These are phyloP conservation scores for Stephania japonica DNA, from an alignment of 164 flowering plant genomes.

Conservation along the genomic window DNA sequence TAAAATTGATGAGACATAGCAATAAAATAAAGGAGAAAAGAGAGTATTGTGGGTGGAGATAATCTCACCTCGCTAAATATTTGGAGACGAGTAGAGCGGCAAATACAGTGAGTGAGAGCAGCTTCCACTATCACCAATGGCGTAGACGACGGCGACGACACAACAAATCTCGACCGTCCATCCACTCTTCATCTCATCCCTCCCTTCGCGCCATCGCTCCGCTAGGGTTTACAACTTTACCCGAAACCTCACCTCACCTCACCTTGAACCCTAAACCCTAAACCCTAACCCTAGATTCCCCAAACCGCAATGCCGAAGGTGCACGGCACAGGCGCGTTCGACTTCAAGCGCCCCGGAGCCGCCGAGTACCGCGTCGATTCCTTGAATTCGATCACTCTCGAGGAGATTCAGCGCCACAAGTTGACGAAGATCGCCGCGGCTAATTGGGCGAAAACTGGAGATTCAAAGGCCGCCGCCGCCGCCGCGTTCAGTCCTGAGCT, in stretches of 20 bases:
- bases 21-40: no score
- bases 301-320: conserved; percentile 61
- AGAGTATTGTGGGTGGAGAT: no score
- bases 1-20: no score
- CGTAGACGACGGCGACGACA: neutral
- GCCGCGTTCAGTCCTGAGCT: conserved; percentile 48
- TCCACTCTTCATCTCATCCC: neutral
- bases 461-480: conserved; percentile 19
- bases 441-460: conserved; percentile 59
- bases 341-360: conserved; percentile 84
- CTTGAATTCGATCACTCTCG: conserved; percentile 63
- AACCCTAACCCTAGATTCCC: neutral
- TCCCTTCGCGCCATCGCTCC: neutral
- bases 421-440: conserved; percentile 69
- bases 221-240: neutral
- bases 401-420: conserved; percentile 73
- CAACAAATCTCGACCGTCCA: neutral
- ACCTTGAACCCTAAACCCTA: no score
- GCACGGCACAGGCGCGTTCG: conserved; percentile 70
- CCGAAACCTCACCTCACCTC: neutral
- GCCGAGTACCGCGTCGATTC: conserved; percentile 80
- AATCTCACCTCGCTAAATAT: no score
- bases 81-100: no score
- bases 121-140: neutral
- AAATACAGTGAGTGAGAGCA: neutral